phyloP scores from a whole-genome alignment of 768 basidiomycete genomes.

The Leccinellum luteum region DNA sequence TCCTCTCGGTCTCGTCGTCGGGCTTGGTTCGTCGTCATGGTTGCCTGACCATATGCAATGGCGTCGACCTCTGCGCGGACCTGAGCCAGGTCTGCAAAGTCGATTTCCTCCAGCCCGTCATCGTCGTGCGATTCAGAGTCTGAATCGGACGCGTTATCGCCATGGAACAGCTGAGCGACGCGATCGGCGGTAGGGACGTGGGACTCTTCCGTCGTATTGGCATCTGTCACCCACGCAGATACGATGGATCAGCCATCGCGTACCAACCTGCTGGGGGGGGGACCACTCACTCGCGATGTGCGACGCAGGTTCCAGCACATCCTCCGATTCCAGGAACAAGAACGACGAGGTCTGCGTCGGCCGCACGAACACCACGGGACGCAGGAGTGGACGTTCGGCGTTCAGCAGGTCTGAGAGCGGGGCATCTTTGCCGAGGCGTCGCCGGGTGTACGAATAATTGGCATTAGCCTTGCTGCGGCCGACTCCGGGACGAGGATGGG shows the following conservation, averaged over 20 bases:
- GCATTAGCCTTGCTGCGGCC: neutral
- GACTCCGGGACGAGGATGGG: slow-evolving; percentile 1
- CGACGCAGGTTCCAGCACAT: slow-evolving; percentile 52
- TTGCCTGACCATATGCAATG: slow-evolving; percentile 2
- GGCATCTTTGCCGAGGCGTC: slow-evolving; percentile 31
- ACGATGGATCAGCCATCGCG: slow-evolving; percentile 1
- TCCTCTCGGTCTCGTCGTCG: slow-evolving; percentile 43
- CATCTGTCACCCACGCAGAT: neutral
- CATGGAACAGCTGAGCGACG: slow-evolving; percentile 60
- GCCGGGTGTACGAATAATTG: neutral
- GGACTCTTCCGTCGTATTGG: slow-evolving; percentile 43
- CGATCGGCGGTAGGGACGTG: slow-evolving; percentile 71
- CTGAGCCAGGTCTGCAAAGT: slow-evolving; percentile 60
- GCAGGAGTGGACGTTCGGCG: slow-evolving; percentile 57
- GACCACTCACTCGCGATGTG: slow-evolving; percentile 47
- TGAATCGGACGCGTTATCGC: slow-evolving; percentile 14
- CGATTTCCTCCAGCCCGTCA: slow-evolving; percentile 53
- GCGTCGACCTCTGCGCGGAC: slow-evolving; percentile 43
- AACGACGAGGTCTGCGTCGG: slow-evolving; percentile 46
- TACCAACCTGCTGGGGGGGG: neutral
- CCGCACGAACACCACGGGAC: slow-evolving; percentile 69
- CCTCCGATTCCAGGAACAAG: slow-evolving; percentile 56
- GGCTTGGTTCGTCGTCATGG: neutral
- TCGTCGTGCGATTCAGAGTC: slow-evolving; percentile 32
- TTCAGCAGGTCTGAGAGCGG: slow-evolving; percentile 56